Evolutionary conservation across 257 asterid genomes (phyloP).

Genomic region (Fraxinus quadrangulata): DNA sequence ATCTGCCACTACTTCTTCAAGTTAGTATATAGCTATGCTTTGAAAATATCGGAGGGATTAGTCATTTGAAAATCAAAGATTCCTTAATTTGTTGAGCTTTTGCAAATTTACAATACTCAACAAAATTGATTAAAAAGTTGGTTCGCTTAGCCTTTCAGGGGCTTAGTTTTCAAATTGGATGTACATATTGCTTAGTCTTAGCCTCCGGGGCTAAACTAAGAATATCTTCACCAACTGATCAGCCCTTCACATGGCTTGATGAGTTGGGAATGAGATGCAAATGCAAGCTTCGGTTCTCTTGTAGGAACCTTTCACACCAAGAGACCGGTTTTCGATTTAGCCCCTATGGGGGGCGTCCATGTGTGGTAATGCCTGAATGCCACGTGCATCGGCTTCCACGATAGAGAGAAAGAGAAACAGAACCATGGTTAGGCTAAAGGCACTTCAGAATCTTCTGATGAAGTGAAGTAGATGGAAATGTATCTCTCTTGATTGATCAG

Average conservation of each 20-base stretch:
- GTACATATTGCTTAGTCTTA: conserved; percentile 5
- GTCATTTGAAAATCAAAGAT: conserved; percentile 2
- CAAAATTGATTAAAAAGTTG: not conserved
- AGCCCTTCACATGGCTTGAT: not conserved
- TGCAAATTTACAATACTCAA: not conserved
- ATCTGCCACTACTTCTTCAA: not conserved
- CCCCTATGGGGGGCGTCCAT: conserved; percentile 62
- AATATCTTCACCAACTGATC: not conserved
- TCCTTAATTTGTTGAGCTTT: not conserved
- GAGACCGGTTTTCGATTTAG: conserved; percentile 51
- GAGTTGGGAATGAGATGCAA: conserved; percentile 40
- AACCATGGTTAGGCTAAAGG: conserved; percentile 95
- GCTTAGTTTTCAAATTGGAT: conserved; percentile 2
- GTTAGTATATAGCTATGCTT: not conserved
- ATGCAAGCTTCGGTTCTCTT: conserved; percentile 56
- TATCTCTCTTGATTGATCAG: conserved; percentile 30
- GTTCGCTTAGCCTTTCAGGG: not conserved
- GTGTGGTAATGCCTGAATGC: conserved; percentile 44
- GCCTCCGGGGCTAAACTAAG: conserved; percentile 5
- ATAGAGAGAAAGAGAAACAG: conserved; percentile 13
- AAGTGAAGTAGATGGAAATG: conserved; percentile 36
- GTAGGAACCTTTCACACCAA: conserved; percentile 76
- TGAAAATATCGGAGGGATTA: conserved; percentile 1
- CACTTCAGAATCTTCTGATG: conserved; percentile 35
- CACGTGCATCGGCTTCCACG: conserved; percentile 38